Evolutionary conservation across 2,329 filamentous ascomycete genomes (phyloP).

Genomic region (Amauroascus niger): DNA sequence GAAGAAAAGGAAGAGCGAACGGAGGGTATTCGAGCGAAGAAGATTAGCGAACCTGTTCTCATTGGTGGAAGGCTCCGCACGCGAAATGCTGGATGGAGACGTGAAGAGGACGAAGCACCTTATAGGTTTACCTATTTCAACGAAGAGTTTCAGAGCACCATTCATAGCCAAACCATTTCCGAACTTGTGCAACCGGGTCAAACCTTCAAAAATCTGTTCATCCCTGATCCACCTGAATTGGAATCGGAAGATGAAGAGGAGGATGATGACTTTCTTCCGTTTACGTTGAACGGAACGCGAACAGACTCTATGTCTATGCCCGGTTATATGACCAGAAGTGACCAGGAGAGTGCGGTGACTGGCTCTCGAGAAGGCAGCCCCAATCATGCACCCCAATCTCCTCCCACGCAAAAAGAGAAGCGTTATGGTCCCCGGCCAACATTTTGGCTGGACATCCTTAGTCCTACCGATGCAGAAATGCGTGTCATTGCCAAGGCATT

Average conservation of each 20-base stretch:
- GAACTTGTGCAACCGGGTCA: constrained; percentile 79
- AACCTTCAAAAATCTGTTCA: constrained; percentile 78
- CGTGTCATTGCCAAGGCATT: constrained; percentile 85
- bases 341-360: constrained; percentile 15
- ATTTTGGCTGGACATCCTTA: constrained; percentile 92
- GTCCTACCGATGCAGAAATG: constrained; percentile 91
- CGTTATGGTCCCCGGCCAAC: constrained; percentile 74
- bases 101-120: constrained; percentile 75
- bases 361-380: constrained; percentile 18
- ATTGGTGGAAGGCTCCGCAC: constrained; percentile 82
- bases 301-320: constrained; percentile 4
- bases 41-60: constrained; percentile 85
- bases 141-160: constrained; percentile 88
- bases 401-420: constrained; percentile 37
- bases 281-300: constrained; percentile 8
- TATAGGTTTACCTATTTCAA: constrained; percentile 99
- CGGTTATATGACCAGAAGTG: constrained; percentile 3
- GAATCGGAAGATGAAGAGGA: constrained; percentile 57
- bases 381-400: constrained; percentile 20
- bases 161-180: constrained; percentile 90
- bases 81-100: constrained; percentile 70
- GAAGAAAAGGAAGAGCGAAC: constrained; percentile 83
- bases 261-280: constrained; percentile 19
- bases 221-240: constrained; percentile 70
- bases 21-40: constrained; percentile 75